phyloP scores from a whole-genome alignment of 2,329 filamentous ascomycete genomes.

The Fusarium nanum region DNA sequence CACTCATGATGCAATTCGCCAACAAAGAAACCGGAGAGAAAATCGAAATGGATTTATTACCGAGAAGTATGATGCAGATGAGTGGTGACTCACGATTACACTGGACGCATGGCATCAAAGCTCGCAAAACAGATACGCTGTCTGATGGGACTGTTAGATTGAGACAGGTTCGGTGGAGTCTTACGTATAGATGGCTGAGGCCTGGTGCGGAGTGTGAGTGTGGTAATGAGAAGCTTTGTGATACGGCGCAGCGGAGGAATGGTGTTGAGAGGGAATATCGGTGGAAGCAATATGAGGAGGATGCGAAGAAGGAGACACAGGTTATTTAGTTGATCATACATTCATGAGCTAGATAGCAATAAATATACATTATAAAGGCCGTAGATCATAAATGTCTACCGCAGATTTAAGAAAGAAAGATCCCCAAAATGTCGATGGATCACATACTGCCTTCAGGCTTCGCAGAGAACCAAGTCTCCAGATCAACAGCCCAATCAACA shows the following conservation, averaged over 20 bases:
- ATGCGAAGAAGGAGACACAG: conserved; percentile 28
- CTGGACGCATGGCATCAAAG: conserved; percentile 67
- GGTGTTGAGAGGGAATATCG: conserved; percentile 63
- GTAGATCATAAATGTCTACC: conserved; percentile 3
- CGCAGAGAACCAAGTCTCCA: conserved; percentile 42
- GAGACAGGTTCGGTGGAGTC: conserved; percentile 62
- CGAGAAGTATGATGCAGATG: conserved; percentile 65
- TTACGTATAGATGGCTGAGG: conserved; percentile 66
- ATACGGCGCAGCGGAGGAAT: conserved; percentile 60
- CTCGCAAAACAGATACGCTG: conserved; percentile 63
- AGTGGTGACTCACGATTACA: conserved; percentile 62
- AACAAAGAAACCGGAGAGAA: conserved; percentile 44
- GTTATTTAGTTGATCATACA: conserved; percentile 5
- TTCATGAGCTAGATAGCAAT: conserved; percentile 12
- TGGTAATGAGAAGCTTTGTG: conserved; percentile 61
- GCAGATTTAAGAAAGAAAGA: conserved; percentile 15
- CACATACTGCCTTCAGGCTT: conserved; percentile 20
- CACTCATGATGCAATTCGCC: conserved; percentile 59
- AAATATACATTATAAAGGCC: background rate
- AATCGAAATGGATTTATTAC: conserved; percentile 59
- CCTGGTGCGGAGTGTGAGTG: conserved; percentile 61
- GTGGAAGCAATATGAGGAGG: conserved; percentile 55
- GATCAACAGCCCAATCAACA: conserved; percentile 49
- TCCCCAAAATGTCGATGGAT: too few relatives aligned
- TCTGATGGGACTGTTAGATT: conserved; percentile 58